Percentiles rank a stretch among this genome's conserved stretches.
phyloP scores from a whole-genome alignment of 352 stramenopile species.

The Phytophthora hibernalis region DNA sequence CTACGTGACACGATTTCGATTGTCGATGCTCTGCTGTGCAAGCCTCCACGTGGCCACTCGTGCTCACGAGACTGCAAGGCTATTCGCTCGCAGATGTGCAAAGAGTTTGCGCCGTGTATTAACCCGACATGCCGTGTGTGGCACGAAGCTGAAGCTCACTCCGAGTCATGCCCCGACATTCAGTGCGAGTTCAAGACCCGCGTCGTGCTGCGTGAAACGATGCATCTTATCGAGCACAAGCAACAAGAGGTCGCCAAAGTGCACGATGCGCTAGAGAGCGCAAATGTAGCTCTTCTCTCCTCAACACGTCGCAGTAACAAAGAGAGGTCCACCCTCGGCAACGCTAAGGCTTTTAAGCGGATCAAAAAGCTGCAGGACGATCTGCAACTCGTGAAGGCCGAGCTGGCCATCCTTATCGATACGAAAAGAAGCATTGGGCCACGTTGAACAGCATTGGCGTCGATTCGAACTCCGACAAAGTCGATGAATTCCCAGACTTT shows the following conservation, averaged over 20 bases:
- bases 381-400: conserved; percentile 47
- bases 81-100: conserved; percentile 63
- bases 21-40: conserved; percentile 61
- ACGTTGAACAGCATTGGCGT: conserved; percentile 63
- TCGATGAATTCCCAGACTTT: conserved; percentile 48
- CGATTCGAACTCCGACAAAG: conserved; percentile 44
- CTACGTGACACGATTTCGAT: conserved; percentile 65
- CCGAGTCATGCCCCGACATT: conserved; percentile 50
- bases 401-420: conserved; percentile 42
- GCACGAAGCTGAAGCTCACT: conserved; percentile 68
- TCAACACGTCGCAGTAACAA: conserved; percentile 24
- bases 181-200: conserved; percentile 66
- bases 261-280: conserved; percentile 25
- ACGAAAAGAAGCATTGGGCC: conserved; percentile 47
- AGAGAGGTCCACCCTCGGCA: conserved; percentile 28
- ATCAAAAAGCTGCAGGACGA: conserved; percentile 60
- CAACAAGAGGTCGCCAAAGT: conserved; percentile 23
- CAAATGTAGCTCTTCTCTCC: conserved; percentile 34
- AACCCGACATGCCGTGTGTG: conserved; percentile 62
- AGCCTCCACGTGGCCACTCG: conserved; percentile 42
- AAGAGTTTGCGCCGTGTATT: conserved; percentile 49
- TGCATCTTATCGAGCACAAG: conserved; percentile 74
- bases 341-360: conserved; percentile 26
- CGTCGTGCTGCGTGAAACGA: conserved; percentile 62
- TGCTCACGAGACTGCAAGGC: conserved; percentile 51